Conservation (phyloP, 129 eudicot species). For the Solidago caesia region DNA sequence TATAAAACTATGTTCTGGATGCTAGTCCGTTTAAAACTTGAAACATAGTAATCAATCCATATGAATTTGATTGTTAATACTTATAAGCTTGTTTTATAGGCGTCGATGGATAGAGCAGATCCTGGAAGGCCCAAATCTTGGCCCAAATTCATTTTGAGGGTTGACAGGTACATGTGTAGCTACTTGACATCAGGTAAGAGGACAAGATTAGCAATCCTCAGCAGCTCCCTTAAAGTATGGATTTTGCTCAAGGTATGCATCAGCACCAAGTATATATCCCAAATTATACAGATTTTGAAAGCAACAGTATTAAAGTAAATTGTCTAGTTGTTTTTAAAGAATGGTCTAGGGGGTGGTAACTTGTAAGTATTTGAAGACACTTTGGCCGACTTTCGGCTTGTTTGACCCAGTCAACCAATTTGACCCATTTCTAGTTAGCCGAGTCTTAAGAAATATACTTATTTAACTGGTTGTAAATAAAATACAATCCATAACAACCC, state of each 20-base stretch:
- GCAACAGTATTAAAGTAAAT: too few species aligned
- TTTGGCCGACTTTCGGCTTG: not conserved
- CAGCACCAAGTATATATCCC: not conserved
- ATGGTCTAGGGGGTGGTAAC: too few species aligned
- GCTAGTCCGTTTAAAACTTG: not conserved
- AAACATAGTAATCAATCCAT: not conserved
- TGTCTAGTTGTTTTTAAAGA: too few species aligned
- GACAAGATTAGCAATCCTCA: conserved; percentile 65
- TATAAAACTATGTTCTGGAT: not conserved
- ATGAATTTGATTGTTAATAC: not conserved
- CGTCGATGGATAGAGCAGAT: conserved; percentile 65
- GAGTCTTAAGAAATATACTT: too few species aligned
- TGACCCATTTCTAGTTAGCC: not conserved
- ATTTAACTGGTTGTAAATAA: not conserved
- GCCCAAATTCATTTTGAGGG: conserved; percentile 76
- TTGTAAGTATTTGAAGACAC: not conserved
- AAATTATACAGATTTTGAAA: not conserved
- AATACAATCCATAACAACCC: not conserved
- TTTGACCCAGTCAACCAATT: not conserved
- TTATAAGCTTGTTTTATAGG: conserved; percentile 37
- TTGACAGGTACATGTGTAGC: conserved; percentile 78
- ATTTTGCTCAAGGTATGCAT: conserved; percentile 74
- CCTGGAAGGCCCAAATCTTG: conserved; percentile 78
- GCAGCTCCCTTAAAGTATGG: conserved; percentile 92
- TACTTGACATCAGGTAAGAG: conserved; percentile 85